These are phyloP conservation scores for Fragilaria radians DNA, from an alignment of 108 stramenopile species.

Conservation along the genomic window DNA sequence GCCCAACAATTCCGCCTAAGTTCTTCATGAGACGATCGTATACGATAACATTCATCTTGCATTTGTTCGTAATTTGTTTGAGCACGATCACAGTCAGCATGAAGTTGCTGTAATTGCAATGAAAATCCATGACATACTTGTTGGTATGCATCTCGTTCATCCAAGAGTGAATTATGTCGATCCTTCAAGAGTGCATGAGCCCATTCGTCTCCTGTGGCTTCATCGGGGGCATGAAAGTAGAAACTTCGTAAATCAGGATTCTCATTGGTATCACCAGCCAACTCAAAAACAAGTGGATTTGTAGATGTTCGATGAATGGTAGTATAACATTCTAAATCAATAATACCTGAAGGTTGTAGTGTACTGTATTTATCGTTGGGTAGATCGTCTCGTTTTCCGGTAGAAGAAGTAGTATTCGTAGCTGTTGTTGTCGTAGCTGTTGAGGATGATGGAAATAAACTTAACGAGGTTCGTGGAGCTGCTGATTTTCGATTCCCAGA, in stretches of 20 bases:
- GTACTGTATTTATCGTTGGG: constrained; percentile 16
- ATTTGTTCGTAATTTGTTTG: constrained; percentile 43
- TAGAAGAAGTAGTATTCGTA: too few relatives aligned
- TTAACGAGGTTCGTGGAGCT: background rate
- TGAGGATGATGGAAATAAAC: constrained; percentile 7
- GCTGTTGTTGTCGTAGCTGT: too few relatives aligned
- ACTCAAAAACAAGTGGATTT: constrained; percentile 63
- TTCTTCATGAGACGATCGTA: constrained; percentile 61
- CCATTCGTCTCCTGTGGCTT: constrained; percentile 72
- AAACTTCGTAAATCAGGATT: constrained; percentile 84
- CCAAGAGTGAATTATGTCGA: constrained; percentile 73
- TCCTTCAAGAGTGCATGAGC: constrained; percentile 60
- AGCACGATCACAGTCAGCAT: constrained; percentile 61
- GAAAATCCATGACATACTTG: constrained; percentile 87
- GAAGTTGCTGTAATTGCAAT: constrained; percentile 62
- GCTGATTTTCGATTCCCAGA: constrained; percentile 51
- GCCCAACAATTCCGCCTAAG: constrained; percentile 44
- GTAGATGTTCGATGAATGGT: constrained; percentile 64
- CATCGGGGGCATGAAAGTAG: constrained; percentile 74
- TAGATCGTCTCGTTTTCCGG: background rate
- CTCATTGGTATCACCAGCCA: constrained; percentile 69
- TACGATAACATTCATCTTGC: constrained; percentile 64
- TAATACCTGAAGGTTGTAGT: constrained; percentile 83
- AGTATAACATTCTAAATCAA: constrained; percentile 94
- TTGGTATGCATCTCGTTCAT: constrained; percentile 84